phyloP scores from a whole-genome alignment of 2,329 filamentous ascomycete genomes.

The Colletotrichum liaoningense region DNA sequence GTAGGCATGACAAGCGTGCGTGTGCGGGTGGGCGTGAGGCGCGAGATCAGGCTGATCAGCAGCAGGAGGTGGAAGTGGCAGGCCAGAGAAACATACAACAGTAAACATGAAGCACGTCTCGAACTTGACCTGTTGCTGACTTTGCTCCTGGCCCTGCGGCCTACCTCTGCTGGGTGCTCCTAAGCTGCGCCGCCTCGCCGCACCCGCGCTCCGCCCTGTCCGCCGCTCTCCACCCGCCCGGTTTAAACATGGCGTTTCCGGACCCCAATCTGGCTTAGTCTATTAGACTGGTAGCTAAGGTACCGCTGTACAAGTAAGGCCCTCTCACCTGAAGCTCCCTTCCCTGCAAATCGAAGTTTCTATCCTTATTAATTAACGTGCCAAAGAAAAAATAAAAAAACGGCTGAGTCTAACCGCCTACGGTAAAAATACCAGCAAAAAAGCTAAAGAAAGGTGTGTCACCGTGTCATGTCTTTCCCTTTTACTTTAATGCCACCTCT shows the following conservation, averaged over 20 bases:
- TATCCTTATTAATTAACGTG: constrained; percentile 24
- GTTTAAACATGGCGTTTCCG: constrained; percentile 21
- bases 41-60: too few species aligned
- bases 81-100: neutral
- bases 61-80: neutral
- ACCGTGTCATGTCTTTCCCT: neutral
- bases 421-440: constrained; percentile 5
- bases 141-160: neutral
- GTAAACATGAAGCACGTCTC: neutral
- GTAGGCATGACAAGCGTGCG: neutral
- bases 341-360: constrained; percentile 20
- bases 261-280: constrained; percentile 9
- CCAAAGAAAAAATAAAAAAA: neutral
- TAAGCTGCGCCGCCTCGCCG: neutral
- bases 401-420: constrained; percentile 13
- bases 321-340: neutral
- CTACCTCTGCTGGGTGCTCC: neutral
- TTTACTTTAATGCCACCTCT: constrained; percentile 8
- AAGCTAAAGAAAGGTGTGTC: neutral
- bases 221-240: neutral
- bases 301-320: neutral
- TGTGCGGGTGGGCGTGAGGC: neutral
- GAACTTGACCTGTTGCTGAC: neutral
- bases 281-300: neutral
- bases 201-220: constrained; percentile 34